Conservation (phyloP, 129 eudicot species). For the Centaurea solstitialis region DNA sequence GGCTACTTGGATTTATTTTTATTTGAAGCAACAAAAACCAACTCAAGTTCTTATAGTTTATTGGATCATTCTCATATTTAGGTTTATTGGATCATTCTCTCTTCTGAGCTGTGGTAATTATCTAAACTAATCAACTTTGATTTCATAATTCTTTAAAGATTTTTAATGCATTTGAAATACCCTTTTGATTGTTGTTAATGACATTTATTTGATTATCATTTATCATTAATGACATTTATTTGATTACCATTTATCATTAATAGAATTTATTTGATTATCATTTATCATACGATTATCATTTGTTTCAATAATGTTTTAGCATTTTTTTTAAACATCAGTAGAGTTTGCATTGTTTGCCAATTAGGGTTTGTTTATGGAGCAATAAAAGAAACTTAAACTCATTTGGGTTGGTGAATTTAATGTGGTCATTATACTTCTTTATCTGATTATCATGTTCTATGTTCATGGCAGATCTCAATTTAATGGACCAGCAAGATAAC, state of each 20-base stretch:
- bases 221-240: too few species aligned
- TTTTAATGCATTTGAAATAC: neutral
- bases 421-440: too few species aligned
- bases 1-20: conserved; percentile 6
- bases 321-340: neutral
- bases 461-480: too few species aligned
- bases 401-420: neutral
- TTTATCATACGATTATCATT: too few species aligned
- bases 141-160: neutral
- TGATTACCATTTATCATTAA: too few species aligned
- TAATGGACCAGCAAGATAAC: too few species aligned
- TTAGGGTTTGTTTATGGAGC: neutral
- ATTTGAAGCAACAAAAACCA: neutral
- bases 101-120: conserved; percentile 7
- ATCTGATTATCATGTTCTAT: too few species aligned
- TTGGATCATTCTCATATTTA: conserved; percentile 13
- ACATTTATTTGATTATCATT: too few species aligned
- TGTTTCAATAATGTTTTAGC: too few species aligned
- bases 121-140: neutral
- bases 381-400: neutral
- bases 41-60: conserved; percentile 31
- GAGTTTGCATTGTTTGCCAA: neutral
- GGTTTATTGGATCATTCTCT: neutral
- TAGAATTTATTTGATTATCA: too few species aligned
- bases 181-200: neutral